phyloP scores from a whole-genome alignment of 2,329 filamentous ascomycete genomes.

The Gaeumannomyces sp. region DNA sequence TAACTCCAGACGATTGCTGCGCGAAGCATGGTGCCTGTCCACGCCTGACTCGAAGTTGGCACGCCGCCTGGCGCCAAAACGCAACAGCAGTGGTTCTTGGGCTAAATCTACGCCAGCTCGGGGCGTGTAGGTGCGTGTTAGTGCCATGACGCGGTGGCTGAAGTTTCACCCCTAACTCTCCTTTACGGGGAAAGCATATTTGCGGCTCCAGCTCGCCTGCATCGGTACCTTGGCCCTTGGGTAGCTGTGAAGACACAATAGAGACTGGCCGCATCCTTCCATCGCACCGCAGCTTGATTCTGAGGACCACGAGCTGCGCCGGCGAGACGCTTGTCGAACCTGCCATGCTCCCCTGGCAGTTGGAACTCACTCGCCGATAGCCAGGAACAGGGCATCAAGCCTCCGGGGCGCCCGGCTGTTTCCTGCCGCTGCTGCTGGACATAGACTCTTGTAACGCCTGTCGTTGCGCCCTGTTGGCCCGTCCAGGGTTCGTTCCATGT shows the following conservation, averaged over 20 bases:
- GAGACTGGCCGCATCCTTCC: not conserved
- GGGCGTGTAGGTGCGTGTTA: not conserved
- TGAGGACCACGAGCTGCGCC: not conserved
- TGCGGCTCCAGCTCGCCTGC: not conserved
- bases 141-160: not conserved
- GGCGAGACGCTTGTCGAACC: not conserved
- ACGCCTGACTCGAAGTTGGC: not conserved
- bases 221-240: not conserved
- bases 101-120: not conserved
- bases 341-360: not conserved
- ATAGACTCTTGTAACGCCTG: not conserved
- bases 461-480: not conserved
- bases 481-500: not conserved
- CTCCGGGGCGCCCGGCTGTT: not conserved
- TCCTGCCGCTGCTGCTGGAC: not conserved
- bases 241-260: not conserved
- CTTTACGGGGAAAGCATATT: not conserved
- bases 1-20: not conserved
- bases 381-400: not conserved
- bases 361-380: not conserved
- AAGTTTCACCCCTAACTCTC: not conserved
- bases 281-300: not conserved
- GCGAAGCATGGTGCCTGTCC: not conserved
- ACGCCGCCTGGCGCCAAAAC: not conserved
- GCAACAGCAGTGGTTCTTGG: too few relatives aligned